phyloP scores from a whole-genome alignment of 192 early-diverging fungal genomes.

The Oehlia diaphana region DNA sequence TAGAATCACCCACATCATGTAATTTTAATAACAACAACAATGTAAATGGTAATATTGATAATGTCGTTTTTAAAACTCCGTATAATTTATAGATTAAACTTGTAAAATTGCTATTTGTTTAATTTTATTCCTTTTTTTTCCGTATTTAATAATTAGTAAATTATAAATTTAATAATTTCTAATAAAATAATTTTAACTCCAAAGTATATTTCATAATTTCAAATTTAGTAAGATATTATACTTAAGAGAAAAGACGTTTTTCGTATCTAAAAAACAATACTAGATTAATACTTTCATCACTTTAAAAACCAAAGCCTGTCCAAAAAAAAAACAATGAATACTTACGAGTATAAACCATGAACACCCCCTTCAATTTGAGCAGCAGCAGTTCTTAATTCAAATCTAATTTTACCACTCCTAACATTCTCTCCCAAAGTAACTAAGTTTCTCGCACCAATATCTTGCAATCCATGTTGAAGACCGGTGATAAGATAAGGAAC shows the following conservation, averaged over 20 bases:
- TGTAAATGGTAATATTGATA: background rate
- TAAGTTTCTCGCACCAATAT: conserved; percentile 83
- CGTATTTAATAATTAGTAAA: too few relatives aligned
- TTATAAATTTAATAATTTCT: too few relatives aligned
- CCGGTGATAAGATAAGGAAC: conserved; percentile 89
- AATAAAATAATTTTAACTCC: too few relatives aligned
- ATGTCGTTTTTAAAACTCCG: background rate
- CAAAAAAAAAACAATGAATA: background rate
- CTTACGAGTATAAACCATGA: conserved; percentile 80
- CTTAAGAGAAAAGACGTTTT: conserved; percentile 12
- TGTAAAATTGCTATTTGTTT: background rate
- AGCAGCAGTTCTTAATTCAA: conserved; percentile 91
- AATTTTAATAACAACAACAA: background rate
- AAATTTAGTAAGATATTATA: background rate
- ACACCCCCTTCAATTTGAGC: conserved; percentile 98
- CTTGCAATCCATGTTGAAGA: conserved; percentile 96
- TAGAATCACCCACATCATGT: background rate
- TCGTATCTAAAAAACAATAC: background rate
- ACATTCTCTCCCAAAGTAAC: conserved; percentile 69
- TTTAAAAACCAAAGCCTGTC: background rate
- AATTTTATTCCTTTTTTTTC: background rate
- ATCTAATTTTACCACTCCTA: conserved; percentile 73
- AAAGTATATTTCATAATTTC: too few relatives aligned
- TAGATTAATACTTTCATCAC: background rate
- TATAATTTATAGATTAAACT: background rate